phyloP scores from a whole-genome alignment of 2,329 filamentous ascomycete genomes.

The Monosporascus ibericus region DNA sequence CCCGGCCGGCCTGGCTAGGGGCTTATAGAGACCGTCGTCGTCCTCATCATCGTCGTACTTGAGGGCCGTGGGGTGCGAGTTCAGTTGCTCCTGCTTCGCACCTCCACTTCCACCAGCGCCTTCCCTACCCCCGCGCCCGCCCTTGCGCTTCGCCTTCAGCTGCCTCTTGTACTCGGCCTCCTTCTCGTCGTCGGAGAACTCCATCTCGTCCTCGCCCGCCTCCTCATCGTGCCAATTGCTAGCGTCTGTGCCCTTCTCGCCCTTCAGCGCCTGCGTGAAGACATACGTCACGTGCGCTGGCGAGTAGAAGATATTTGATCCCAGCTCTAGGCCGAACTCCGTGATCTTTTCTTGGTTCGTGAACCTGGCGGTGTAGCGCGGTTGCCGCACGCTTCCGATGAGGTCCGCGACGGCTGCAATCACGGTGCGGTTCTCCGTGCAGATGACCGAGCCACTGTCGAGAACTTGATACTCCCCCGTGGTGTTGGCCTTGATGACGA shows the following conservation, averaged over 20 bases:
- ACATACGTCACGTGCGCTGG: conserved; percentile 73
- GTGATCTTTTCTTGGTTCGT: conserved; percentile 61
- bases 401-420: conserved; percentile 81
- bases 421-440: conserved; percentile 66
- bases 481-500: conserved; percentile 71
- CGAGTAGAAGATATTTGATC: conserved; percentile 72
- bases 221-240: conserved; percentile 96
- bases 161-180: conserved; percentile 75
- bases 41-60: conserved; percentile 64
- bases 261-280: conserved; percentile 76
- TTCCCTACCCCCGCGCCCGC: conserved; percentile 32
- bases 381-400: conserved; percentile 78
- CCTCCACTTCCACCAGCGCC: conserved; percentile 27
- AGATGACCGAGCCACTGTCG: conserved; percentile 78
- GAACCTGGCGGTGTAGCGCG: conserved; percentile 79
- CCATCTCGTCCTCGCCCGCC: conserved; percentile 74
- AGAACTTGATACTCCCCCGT: conserved; percentile 81
- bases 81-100: conserved; percentile 29
- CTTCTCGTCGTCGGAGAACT: conserved; percentile 95
- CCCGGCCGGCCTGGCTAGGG: conserved; percentile 61
- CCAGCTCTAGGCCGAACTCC: conserved; percentile 60
- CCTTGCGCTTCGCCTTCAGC: conserved; percentile 58
- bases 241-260: conserved; percentile 82
- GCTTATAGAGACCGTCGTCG: conserved; percentile 62
- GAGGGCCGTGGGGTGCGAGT: conserved; percentile 35